Evolutionary conservation across 306 rosid genomes (phyloP).

Genomic region (Quercus suber): DNA sequence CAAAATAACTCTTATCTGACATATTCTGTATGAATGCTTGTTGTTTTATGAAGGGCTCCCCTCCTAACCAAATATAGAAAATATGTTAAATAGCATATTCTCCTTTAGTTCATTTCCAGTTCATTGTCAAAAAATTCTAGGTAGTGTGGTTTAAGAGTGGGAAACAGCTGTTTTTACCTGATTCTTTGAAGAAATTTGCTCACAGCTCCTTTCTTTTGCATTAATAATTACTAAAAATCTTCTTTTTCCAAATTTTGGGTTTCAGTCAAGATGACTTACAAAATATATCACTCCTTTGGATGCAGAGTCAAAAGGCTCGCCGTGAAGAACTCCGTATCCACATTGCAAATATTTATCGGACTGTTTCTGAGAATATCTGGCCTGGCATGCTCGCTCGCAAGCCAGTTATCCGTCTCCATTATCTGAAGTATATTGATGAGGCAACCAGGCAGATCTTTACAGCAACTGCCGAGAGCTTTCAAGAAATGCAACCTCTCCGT

Average conservation of each 20-base stretch:
- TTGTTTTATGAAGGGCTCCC: not conserved
- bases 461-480: constrained; percentile 77
- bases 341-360: constrained; percentile 87
- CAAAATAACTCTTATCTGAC: not conserved
- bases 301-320: constrained; percentile 90
- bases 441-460: constrained; percentile 60
- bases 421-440: constrained; percentile 91
- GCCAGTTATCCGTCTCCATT: constrained; percentile 80
- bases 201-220: not conserved
- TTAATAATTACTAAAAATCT: constrained; percentile 9
- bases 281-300: constrained; percentile 24
- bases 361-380: constrained; percentile 96
- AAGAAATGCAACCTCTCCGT: constrained; percentile 94
- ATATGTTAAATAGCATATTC: not conserved
- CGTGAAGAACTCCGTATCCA: constrained; percentile 96
- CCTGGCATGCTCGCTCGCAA: constrained; percentile 91
- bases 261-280: constrained; percentile 17
- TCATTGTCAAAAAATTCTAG: not conserved
- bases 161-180: not conserved
- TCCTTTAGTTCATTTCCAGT: not conserved
- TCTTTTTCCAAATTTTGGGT: constrained; percentile 18
- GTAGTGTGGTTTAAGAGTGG: not conserved
- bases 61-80: not conserved
- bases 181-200: not conserved
- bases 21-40: not conserved